These are phyloP conservation scores for Sequoiadendron giganteum DNA, from an alignment of 75 land plant species.

Conservation along the genomic window DNA sequence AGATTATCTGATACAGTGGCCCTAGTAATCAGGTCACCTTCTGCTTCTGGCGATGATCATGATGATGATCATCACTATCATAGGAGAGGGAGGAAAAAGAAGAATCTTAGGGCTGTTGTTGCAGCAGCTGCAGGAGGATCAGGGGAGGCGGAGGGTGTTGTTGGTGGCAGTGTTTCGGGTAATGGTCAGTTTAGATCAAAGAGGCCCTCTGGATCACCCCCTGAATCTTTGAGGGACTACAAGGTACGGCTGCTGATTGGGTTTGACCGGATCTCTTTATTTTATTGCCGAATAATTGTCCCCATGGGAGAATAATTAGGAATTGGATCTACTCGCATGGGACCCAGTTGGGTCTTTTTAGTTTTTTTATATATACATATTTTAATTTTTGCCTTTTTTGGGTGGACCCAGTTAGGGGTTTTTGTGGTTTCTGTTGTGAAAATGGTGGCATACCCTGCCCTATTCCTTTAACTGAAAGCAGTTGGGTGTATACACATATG, in stretches of 20 bases:
- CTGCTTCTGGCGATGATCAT: neutral
- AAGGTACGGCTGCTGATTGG: conserved; percentile 4
- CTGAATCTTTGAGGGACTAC: neutral
- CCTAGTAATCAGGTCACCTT: neutral
- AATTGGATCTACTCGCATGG: neutral
- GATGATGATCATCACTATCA: neutral
- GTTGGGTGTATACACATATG: neutral
- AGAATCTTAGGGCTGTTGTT: neutral
- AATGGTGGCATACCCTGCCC: neutral
- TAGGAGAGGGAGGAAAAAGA: conserved; percentile 9
- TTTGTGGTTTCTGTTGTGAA: neutral
- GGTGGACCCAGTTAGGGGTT: neutral
- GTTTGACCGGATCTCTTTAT: conserved; percentile 8
- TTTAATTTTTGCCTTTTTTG: neutral
- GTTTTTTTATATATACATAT: neutral
- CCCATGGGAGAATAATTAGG: neutral
- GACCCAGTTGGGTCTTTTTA: neutral
- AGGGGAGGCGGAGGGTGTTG: neutral
- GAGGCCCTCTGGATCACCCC: neutral
- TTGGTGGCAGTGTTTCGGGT: neutral
- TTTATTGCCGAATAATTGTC: neutral
- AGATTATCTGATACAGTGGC: neutral
- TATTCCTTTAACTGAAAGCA: neutral
- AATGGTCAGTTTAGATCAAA: neutral
- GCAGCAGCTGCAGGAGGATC: neutral